A percentile compares a stretch with the other conserved stretches of the same genome.
phyloP scores from a whole-genome alignment of 345 rosid genomes.

The Clarkia xantiana region DNA sequence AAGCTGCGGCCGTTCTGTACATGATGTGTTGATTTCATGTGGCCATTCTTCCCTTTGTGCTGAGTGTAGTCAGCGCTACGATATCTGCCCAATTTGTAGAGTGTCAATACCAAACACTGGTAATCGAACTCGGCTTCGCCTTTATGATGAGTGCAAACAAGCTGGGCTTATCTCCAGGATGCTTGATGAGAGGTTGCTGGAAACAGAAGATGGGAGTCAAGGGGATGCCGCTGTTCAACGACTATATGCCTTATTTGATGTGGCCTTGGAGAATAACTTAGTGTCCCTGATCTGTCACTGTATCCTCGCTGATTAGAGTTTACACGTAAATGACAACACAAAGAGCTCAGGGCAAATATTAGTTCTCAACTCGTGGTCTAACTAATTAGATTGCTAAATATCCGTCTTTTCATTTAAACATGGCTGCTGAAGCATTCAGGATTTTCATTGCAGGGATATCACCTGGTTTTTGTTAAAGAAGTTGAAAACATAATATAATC shows the following conservation, averaged over 20 bases:
- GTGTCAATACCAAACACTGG: slow-evolving; percentile 28
- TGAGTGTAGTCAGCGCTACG: slow-evolving; percentile 75
- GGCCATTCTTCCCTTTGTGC: slow-evolving; percentile 86
- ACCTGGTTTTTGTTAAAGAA: too few species aligned
- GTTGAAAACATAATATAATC: slow-evolving; percentile 3
- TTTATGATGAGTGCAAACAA: slow-evolving; percentile 64
- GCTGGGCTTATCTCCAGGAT: slow-evolving; percentile 60
- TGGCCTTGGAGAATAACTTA: slow-evolving; percentile 75
- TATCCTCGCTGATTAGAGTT: slow-evolving; percentile 31
- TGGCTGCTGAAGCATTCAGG: too few species aligned
- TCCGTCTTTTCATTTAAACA: too few species aligned
- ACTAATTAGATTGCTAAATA: too few species aligned
- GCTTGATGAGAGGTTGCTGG: slow-evolving; percentile 44
- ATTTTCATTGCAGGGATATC: too few species aligned
- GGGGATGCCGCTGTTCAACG: slow-evolving; percentile 62
- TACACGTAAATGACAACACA: too few species aligned
- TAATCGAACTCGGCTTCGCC: slow-evolving; percentile 42
- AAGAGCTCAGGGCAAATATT: too few species aligned
- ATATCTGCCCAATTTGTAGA: slow-evolving; percentile 85
- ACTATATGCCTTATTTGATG: slow-evolving; percentile 77
- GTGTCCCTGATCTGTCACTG: slow-evolving; percentile 81
- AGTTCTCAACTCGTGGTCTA: too few species aligned
- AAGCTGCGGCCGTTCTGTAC: slow-evolving; percentile 72
- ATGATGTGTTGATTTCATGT: slow-evolving; percentile 51
- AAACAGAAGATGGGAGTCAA: slow-evolving; percentile 42